phyloP scores from a whole-genome alignment of 2,329 filamentous ascomycete genomes.

The Aspergillus ustus region DNA sequence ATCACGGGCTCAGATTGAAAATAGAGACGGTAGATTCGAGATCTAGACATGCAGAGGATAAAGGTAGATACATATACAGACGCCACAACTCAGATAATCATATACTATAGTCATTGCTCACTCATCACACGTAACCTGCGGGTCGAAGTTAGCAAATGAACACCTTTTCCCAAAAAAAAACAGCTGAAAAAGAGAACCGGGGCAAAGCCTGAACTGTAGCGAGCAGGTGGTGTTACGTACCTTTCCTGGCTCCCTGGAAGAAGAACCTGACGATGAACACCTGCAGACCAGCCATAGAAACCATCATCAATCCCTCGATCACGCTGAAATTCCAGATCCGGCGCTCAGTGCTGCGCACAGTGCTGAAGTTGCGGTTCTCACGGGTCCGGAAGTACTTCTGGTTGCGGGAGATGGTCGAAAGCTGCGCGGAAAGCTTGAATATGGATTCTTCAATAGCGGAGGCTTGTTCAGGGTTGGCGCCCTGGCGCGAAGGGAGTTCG shows the following conservation, averaged over 20 bases:
- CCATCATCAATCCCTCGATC: constrained; percentile 87
- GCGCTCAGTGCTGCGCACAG: constrained; percentile 91
- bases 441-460: constrained; percentile 88
- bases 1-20: constrained; percentile 14
- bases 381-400: constrained; percentile 99
- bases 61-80: constrained; percentile 29
- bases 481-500: constrained; percentile 84
- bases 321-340: constrained; percentile 97
- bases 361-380: constrained; percentile 99
- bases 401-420: constrained; percentile 93
- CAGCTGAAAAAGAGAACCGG: background rate
- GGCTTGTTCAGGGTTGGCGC: constrained; percentile 86
- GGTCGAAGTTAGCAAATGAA: constrained; percentile 2
- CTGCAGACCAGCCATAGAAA: constrained; percentile 93
- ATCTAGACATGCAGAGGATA: constrained; percentile 19
- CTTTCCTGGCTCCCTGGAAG: constrained; percentile 85
- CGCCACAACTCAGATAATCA: constrained; percentile 31
- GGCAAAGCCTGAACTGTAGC: background rate
- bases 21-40: constrained; percentile 17
- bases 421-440: constrained; percentile 88
- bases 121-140: constrained; percentile 43
- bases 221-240: constrained; percentile 41
- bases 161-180: background rate
- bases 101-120: constrained; percentile 38
- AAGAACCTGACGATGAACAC: constrained; percentile 98